Evolutionary conservation across 179 eudicot species (phyloP).

Genomic region (Spergularia azorica): DNA sequence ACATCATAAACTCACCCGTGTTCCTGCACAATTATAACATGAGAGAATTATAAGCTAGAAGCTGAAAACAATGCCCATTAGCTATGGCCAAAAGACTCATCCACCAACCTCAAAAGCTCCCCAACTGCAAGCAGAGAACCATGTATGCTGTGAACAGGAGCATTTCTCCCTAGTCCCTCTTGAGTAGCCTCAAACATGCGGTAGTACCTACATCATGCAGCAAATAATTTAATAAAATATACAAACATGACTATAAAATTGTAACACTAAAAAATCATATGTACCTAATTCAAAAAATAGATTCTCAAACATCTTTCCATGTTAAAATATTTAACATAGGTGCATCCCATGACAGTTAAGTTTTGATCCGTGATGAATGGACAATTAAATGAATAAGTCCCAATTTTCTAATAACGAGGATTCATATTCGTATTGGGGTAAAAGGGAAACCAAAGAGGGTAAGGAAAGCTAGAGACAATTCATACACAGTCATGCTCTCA

Average conservation of each 20-base stretch:
- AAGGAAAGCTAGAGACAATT: too few relatives aligned
- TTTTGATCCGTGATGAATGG: too few relatives aligned
- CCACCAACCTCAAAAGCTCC: slow-evolving; percentile 85
- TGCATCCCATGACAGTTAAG: too few relatives aligned
- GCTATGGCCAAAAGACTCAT: not conserved
- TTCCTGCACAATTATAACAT: slow-evolving; percentile 54
- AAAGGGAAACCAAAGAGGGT: too few relatives aligned
- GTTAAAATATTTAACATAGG: too few relatives aligned
- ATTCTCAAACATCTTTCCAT: too few relatives aligned
- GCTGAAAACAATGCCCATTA: not conserved
- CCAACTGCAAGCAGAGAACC: slow-evolving; percentile 98
- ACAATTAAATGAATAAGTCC: too few relatives aligned
- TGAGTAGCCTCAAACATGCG: slow-evolving; percentile 99
- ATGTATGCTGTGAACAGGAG: slow-evolving; percentile 96
- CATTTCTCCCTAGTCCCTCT: slow-evolving; percentile 90
- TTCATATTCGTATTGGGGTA: too few relatives aligned
- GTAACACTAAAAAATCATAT: not conserved
- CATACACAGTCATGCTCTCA: too few relatives aligned
- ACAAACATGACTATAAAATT: not conserved
- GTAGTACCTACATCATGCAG: slow-evolving; percentile 66
- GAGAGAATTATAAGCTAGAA: slow-evolving; percentile 11
- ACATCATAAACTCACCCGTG: slow-evolving; percentile 99
- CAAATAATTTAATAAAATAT: not conserved
- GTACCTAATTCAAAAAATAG: not conserved
- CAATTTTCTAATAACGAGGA: too few relatives aligned